phyloP scores from a whole-genome alignment of 257 asterid species.

The Gentiana straminea region DNA sequence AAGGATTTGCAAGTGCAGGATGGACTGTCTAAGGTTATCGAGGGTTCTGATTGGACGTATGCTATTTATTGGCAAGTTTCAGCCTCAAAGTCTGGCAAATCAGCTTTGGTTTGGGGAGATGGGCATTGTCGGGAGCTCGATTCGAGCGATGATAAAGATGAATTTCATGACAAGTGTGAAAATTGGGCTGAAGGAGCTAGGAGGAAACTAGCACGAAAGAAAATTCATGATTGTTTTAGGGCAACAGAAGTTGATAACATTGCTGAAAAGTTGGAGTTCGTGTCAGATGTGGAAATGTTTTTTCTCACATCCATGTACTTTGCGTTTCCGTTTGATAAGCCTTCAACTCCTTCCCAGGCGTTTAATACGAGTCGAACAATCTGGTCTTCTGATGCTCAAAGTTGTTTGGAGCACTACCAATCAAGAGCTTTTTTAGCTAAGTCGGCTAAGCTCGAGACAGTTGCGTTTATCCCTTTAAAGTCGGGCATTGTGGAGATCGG shows the following conservation, averaged over 20 bases:
- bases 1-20: slow-evolving; percentile 72
- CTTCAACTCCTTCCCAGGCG: slow-evolving; percentile 86
- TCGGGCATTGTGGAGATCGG: slow-evolving; percentile 86
- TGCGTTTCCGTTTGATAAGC: slow-evolving; percentile 85
- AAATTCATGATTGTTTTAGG: slow-evolving; percentile 65
- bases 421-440: slow-evolving; percentile 67
- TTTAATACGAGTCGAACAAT: slow-evolving; percentile 76
- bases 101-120: slow-evolving; percentile 94
- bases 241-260: slow-evolving; percentile 61
- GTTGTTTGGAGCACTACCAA: slow-evolving; percentile 55
- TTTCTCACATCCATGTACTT: slow-evolving; percentile 79
- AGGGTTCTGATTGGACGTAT: slow-evolving; percentile 76
- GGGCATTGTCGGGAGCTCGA: slow-evolving; percentile 62
- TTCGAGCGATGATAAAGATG: slow-evolving; percentile 24
- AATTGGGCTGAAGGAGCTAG: slow-evolving; percentile 22
- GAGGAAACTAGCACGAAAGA: slow-evolving; percentile 57
- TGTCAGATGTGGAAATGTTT: slow-evolving; percentile 72
- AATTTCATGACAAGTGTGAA: slow-evolving; percentile 11
- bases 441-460: slow-evolving; percentile 44
- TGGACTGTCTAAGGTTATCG: slow-evolving; percentile 53
- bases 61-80: slow-evolving; percentile 97
- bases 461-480: slow-evolving; percentile 64
- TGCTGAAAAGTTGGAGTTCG: slow-evolving; percentile 51
- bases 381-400: slow-evolving; percentile 57
- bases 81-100: slow-evolving; percentile 79